A percentile compares a stretch with the other conserved stretches of the same genome.
These are phyloP conservation scores for Monoraphidium neglectum DNA, from an alignment of 139 green algal species.

Conservation along the genomic window DNA sequence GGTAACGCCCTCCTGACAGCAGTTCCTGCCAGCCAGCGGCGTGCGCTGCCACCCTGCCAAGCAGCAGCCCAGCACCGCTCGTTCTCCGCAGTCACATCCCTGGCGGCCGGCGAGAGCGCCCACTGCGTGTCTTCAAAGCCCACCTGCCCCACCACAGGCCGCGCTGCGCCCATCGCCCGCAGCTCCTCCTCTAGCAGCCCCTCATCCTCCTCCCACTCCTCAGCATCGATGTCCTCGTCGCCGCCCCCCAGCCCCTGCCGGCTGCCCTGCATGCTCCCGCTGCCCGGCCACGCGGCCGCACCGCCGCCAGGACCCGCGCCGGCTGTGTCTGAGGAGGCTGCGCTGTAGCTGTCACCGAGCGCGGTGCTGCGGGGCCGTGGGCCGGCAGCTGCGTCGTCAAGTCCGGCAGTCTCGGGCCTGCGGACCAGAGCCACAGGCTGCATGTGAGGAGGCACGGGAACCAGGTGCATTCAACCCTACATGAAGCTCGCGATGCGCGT, in stretches of 20 bases:
- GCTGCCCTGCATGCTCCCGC: conserved; percentile 15
- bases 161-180: not conserved
- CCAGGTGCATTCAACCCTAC: too few relatives aligned
- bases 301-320: not conserved
- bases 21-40: too few relatives aligned
- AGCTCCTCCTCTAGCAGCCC: not conserved
- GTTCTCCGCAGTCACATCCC: too few relatives aligned
- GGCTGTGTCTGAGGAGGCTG: conserved; percentile 4
- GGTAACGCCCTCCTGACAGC: too few relatives aligned
- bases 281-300: not conserved
- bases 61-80: too few relatives aligned
- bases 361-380: not conserved
- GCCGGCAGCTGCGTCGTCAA: not conserved
- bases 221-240: not conserved
- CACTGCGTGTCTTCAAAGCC: too few relatives aligned
- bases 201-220: not conserved
- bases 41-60: too few relatives aligned
- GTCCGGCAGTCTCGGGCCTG: not conserved
- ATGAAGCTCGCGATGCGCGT: too few relatives aligned
- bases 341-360: not conserved
- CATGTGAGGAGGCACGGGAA: too few relatives aligned
- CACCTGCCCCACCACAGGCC: not conserved
- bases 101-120: too few relatives aligned
- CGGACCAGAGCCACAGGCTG: too few relatives aligned
- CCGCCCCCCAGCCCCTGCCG: conserved; percentile 1